Conservation (phyloP, 306 rosid genomes). For the Acmispon strigosus region DNA sequence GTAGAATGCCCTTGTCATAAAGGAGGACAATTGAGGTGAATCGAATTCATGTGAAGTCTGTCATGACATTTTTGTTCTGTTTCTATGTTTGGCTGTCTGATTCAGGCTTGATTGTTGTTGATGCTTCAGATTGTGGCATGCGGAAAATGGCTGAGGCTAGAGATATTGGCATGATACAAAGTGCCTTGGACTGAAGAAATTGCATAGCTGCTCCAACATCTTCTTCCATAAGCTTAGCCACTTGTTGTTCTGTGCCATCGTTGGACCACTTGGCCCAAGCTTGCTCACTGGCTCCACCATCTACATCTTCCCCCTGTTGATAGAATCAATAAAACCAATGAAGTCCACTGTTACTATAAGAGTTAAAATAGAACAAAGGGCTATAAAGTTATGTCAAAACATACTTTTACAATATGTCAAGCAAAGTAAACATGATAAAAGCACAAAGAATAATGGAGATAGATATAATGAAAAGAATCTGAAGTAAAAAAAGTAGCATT, state of each 20-base stretch:
- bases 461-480: neutral
- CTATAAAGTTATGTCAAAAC: neutral
- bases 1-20: slow-evolving; percentile 12
- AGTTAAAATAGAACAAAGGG: neutral
- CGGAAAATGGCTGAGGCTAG: slow-evolving; percentile 89
- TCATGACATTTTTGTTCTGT: neutral
- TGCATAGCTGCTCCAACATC: slow-evolving; percentile 99
- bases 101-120: slow-evolving; percentile 62
- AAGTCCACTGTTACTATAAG: neutral
- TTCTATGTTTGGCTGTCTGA: slow-evolving; percentile 60
- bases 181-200: slow-evolving; percentile 92
- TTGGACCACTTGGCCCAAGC: slow-evolving; percentile 96
- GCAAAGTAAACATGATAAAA: neutral
- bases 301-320: slow-evolving; percentile 57
- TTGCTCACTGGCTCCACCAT: slow-evolving; percentile 49
- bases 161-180: slow-evolving; percentile 96
- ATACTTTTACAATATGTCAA: neutral
- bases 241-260: slow-evolving; percentile 92
- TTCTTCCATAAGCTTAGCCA: slow-evolving; percentile 97
- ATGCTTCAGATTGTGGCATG: slow-evolving; percentile 59
- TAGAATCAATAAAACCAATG: neutral
- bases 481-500: no score
- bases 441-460: neutral
- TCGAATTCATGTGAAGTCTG: slow-evolving; percentile 11
- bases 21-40: neutral